These are phyloP conservation scores for Clausena lansium DNA, from an alignment of 345 rosid genomes.

Conservation along the genomic window DNA sequence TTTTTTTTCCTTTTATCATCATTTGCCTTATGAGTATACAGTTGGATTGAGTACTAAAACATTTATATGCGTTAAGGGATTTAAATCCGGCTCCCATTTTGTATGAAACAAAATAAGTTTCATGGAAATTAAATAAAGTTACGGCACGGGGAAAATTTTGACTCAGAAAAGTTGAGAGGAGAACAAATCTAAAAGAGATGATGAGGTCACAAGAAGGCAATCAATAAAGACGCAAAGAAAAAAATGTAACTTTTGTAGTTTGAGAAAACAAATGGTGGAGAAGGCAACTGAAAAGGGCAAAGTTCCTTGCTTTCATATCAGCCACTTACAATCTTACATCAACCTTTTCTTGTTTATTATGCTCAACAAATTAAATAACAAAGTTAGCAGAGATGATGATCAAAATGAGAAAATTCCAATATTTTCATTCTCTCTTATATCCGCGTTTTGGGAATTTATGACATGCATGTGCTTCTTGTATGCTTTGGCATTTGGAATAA, in stretches of 20 bases:
- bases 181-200: not conserved
- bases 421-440: not conserved
- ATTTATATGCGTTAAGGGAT: no score
- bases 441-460: not conserved
- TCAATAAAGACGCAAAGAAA: not conserved
- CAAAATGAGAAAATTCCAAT: not conserved
- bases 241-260: not conserved
- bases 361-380: not conserved
- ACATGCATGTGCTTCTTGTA: not conserved
- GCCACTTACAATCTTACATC: not conserved
- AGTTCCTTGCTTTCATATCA: not conserved
- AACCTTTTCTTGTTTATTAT: not conserved
- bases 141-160: not conserved
- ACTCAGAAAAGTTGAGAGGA: not conserved
- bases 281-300: not conserved
- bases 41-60: no score
- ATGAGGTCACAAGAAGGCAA: not conserved
- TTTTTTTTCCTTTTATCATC: no score
- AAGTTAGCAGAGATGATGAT: not conserved
- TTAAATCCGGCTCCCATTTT: no score
- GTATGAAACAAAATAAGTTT: not conserved
- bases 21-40: no score
- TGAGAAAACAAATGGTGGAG: not conserved
- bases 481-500: not conserved
- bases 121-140: not conserved